Evolutionary conservation across 2,329 filamentous ascomycete species (phyloP).

Genomic region (Madurella mycetomatis): DNA sequence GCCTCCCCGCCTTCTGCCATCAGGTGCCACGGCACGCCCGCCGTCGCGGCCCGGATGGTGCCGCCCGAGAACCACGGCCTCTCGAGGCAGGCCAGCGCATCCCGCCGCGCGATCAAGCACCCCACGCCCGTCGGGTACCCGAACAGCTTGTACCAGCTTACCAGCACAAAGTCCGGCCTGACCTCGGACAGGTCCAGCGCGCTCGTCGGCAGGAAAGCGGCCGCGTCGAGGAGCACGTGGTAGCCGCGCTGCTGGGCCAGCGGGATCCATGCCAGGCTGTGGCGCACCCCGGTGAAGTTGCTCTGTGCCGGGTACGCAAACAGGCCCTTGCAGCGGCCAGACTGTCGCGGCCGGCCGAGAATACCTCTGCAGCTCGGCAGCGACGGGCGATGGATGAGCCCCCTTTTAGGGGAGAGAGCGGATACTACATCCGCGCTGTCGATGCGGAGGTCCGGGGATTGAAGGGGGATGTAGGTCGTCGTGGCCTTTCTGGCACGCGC

Average conservation of each 20-base stretch:
- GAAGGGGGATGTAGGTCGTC: slow-evolving; percentile 31
- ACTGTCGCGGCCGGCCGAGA: neutral
- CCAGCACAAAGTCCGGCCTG: slow-evolving; percentile 37
- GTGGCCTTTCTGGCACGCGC: slow-evolving; percentile 27
- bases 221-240: slow-evolving; percentile 39
- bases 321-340: slow-evolving; percentile 26
- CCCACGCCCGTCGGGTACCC: slow-evolving; percentile 40
- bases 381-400: neutral
- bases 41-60: slow-evolving; percentile 34
- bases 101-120: slow-evolving; percentile 34
- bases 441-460: slow-evolving; percentile 29
- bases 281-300: slow-evolving; percentile 42
- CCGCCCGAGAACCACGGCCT: slow-evolving; percentile 40
- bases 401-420: slow-evolving; percentile 22
- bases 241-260: slow-evolving; percentile 36
- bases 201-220: slow-evolving; percentile 37
- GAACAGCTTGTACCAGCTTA: slow-evolving; percentile 42
- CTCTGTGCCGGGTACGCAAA: slow-evolving; percentile 45
- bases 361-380: neutral
- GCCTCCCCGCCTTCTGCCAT: slow-evolving; percentile 29
- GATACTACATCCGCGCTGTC: slow-evolving; percentile 24
- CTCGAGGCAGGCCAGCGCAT: slow-evolving; percentile 30
- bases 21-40: slow-evolving; percentile 31
- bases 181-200: slow-evolving; percentile 32
- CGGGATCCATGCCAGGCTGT: slow-evolving; percentile 36